phyloP scores from a whole-genome alignment of 495 filamentous ascomycete species.

The Aspergillus saccharolyticus region DNA sequence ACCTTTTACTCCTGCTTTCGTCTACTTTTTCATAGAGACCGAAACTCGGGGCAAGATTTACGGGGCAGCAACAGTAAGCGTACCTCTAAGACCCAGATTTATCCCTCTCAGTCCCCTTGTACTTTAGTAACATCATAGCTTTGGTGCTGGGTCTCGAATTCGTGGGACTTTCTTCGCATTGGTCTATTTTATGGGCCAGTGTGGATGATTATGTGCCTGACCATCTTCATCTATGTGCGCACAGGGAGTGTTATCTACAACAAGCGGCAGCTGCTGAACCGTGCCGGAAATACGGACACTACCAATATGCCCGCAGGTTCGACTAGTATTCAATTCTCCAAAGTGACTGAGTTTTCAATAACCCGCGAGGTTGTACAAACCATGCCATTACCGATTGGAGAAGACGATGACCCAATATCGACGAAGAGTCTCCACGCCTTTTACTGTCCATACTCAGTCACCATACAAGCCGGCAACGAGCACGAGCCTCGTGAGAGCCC shows the following conservation, averaged over 20 bases:
- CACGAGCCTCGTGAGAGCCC: neutral
- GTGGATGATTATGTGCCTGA: conserved; percentile 71
- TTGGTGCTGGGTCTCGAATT: conserved; percentile 75
- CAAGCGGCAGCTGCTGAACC: conserved; percentile 41
- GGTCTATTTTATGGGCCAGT: conserved; percentile 79
- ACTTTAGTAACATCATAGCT: conserved; percentile 34
- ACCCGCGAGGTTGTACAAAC: conserved; percentile 28
- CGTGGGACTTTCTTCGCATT: conserved; percentile 71
- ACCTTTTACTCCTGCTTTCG: conserved; percentile 64
- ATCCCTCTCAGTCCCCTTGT: neutral
- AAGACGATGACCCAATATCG: neutral
- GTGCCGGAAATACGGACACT: conserved; percentile 38
- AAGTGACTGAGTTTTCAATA: conserved; percentile 55
- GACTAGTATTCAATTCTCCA: conserved; percentile 46
- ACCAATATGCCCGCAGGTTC: conserved; percentile 15
- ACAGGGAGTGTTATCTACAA: conserved; percentile 67
- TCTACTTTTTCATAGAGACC: conserved; percentile 59
- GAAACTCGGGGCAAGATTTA: conserved; percentile 54
- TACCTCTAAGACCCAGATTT: neutral
- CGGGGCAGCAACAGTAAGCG: conserved; percentile 61
- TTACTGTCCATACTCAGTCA: conserved; percentile 34
- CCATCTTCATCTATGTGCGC: conserved; percentile 67
- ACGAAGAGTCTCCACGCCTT: conserved; percentile 1
- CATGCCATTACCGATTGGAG: neutral
- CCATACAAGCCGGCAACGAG: conserved; percentile 26